Evolutionary conservation across 441 rosid species (phyloP), one percentile per base, ranked within the genome.

Genomic region (Sinapis alba): DNA sequence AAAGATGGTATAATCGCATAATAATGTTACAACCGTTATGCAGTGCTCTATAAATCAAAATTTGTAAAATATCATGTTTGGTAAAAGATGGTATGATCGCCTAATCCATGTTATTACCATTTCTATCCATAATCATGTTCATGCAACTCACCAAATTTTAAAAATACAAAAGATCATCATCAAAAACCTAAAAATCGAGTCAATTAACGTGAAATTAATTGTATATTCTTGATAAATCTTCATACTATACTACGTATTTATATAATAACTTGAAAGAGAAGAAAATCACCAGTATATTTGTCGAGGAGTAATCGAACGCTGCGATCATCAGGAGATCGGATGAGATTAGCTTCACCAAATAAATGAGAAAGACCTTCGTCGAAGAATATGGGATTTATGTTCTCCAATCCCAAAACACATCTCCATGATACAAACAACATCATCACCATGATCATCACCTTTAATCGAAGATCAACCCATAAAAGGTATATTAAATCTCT

Each of bases 291-390:
- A 3, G 99, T 82, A 83, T 75, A 86, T 65, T 90, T 88, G 68
- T 92, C 89, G 62, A 94, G 98, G 84, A 43, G 92, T 81, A 94
- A 88, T 58, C 94, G 96, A 43, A 85, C 96, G 77, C 85, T 86
- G 3, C 73, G 81, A 34, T 87, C 94, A 23, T 89, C 84, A 0
- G 90, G 88, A 47, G 96, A 89, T 50, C 93, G 94, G 30, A 88
- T 85, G 20, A 92, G 88, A 73, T 94, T 90, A 75, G 79, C 76
- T 13, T 92, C 94, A 45, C 99, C 99, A 72, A 94, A 92, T 70
- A 94, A 90, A 69, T 86, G 92, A 61, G 80, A 60, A 89, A 83
- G 92, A 26, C 93, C 98, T 66, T 92, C 97, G 19, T 88, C 91
- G 64, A 94, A 94, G 69, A 61, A 78, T 72, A 72, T 72, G 0